Evolutionary conservation across 2,329 filamentous ascomycete species (phyloP).

Genomic region (Lasiodiplodia theobromae): DNA sequence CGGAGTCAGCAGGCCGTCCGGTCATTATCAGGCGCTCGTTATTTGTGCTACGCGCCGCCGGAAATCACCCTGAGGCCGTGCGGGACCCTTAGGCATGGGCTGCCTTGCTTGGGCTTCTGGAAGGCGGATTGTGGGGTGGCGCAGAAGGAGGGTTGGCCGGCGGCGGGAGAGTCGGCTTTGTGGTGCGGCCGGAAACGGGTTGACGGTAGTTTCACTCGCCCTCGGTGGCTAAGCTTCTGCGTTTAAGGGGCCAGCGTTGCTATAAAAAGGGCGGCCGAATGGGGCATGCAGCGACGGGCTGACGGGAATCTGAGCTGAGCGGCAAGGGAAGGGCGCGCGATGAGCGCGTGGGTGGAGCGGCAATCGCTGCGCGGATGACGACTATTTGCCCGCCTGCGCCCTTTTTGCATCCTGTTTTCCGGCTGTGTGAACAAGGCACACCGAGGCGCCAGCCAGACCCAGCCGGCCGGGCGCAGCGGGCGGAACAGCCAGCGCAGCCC

Average conservation of each 20-base stretch:
- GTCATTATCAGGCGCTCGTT: slow-evolving; percentile 17
- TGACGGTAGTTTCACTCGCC: slow-evolving; percentile 11
- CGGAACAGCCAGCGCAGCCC: slow-evolving; percentile 19
- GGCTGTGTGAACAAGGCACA: slow-evolving; percentile 15
- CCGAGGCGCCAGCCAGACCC: slow-evolving; percentile 10
- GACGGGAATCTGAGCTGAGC: slow-evolving; percentile 10
- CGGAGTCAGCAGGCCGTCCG: slow-evolving; percentile 20
- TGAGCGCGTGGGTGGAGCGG: slow-evolving; percentile 3
- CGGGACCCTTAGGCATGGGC: slow-evolving; percentile 14
- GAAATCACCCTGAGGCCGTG: slow-evolving; percentile 13
- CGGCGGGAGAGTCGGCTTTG: slow-evolving; percentile 12
- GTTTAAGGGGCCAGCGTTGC: slow-evolving; percentile 19
- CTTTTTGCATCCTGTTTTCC: slow-evolving; percentile 17
- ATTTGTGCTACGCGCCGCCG: slow-evolving; percentile 15
- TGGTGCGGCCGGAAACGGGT: slow-evolving; percentile 21
- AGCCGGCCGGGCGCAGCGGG: slow-evolving; percentile 13
- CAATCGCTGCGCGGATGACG: slow-evolving; percentile 20
- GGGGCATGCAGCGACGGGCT: slow-evolving; percentile 11
- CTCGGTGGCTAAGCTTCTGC: slow-evolving; percentile 18
- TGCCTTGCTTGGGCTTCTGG: slow-evolving; percentile 5
- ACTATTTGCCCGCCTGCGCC: background rate
- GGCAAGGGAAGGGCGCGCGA: slow-evolving; percentile 3
- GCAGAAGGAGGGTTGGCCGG: background rate
- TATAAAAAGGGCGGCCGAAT: slow-evolving; percentile 19
- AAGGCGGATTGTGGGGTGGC: background rate